Percentiles rank a stretch among this genome's conserved stretches.
phyloP scores from a whole-genome alignment of 2,329 filamentous ascomycete species.

The Neurospora sp. region DNA sequence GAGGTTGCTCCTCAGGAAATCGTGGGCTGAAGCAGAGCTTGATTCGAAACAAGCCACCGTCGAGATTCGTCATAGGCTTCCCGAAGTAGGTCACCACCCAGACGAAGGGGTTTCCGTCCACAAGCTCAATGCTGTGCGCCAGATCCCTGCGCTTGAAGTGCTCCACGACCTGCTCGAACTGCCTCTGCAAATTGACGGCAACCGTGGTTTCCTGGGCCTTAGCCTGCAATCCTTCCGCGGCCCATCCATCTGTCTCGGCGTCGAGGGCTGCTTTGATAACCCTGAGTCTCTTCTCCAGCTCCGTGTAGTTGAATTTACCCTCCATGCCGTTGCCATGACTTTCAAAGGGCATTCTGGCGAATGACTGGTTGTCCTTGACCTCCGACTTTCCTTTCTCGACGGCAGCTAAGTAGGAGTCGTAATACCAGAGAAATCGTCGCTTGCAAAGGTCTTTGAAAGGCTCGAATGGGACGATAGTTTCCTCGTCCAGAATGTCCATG shows the following conservation, averaged over 20 bases:
- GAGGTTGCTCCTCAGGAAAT: slow-evolving; percentile 83
- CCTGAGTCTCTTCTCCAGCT: slow-evolving; percentile 59
- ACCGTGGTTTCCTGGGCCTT: slow-evolving; percentile 62
- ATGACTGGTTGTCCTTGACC: slow-evolving; percentile 52
- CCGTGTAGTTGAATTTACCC: slow-evolving; percentile 72
- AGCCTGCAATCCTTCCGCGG: slow-evolving; percentile 52
- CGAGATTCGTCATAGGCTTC: slow-evolving; percentile 82
- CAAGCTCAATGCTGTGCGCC: slow-evolving; percentile 66
- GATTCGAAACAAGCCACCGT: slow-evolving; percentile 82
- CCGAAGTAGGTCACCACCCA: slow-evolving; percentile 89
- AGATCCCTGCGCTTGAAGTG: slow-evolving; percentile 62
- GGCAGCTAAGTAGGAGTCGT: slow-evolving; percentile 69
- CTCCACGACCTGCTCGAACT: slow-evolving; percentile 74
- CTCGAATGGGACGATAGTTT: slow-evolving; percentile 55
- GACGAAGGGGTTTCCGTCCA: slow-evolving; percentile 76
- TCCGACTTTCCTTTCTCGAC: slow-evolving; percentile 57
- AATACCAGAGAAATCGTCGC: slow-evolving; percentile 91
- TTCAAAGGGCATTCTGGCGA: slow-evolving; percentile 86
- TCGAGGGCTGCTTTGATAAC: slow-evolving; percentile 62
- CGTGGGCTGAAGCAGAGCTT: slow-evolving; percentile 69
- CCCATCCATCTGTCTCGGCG: slow-evolving; percentile 64
- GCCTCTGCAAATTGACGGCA: slow-evolving; percentile 70
- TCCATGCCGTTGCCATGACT: slow-evolving; percentile 68
- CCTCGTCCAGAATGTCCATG: slow-evolving; percentile 38
- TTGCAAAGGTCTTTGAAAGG: slow-evolving; percentile 89